These are phyloP conservation scores for Blumeria graminis DNA, from an alignment of 2,329 filamentous ascomycete species.

Conservation along the genomic window DNA sequence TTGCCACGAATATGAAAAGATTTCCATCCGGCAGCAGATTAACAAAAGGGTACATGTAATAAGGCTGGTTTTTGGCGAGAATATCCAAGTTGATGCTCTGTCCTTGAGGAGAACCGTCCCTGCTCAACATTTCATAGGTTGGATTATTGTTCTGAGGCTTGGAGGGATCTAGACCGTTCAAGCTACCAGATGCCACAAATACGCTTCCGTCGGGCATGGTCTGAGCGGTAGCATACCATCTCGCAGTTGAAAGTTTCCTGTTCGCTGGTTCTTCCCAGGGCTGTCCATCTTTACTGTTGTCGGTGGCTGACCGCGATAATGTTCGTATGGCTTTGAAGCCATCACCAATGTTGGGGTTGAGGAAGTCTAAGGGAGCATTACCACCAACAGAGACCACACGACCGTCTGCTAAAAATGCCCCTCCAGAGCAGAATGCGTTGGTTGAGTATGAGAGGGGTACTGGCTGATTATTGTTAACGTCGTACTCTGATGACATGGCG, in stretches of 20 bases:
- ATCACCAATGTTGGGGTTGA: slow-evolving; percentile 32
- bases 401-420: slow-evolving; percentile 32
- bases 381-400: slow-evolving; percentile 29
- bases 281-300: slow-evolving; percentile 22
- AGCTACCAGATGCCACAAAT: slow-evolving; percentile 34
- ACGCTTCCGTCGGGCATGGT: slow-evolving; percentile 30
- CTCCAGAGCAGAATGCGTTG: slow-evolving; percentile 37
- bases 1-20: slow-evolving; percentile 31
- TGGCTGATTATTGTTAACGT: slow-evolving; percentile 23
- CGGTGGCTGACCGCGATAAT: slow-evolving; percentile 23
- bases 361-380: slow-evolving; percentile 27
- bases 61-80: slow-evolving; percentile 31
- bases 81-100: slow-evolving; percentile 26
- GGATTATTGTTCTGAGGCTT: slow-evolving; percentile 34
- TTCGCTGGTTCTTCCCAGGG: slow-evolving; percentile 31
- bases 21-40: slow-evolving; percentile 31
- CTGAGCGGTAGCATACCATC: slow-evolving; percentile 38
- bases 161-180: slow-evolving; percentile 31
- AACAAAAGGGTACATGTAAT: slow-evolving; percentile 40
- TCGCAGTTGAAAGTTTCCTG: slow-evolving; percentile 22
- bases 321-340: slow-evolving; percentile 34
- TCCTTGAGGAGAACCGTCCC: slow-evolving; percentile 22
- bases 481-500: slow-evolving; percentile 35
- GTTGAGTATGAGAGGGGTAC: slow-evolving; percentile 26
- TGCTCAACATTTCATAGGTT: slow-evolving; percentile 33